phyloP scores from a whole-genome alignment of 495 filamentous ascomycete genomes.

The Aspergillus hancockii region DNA sequence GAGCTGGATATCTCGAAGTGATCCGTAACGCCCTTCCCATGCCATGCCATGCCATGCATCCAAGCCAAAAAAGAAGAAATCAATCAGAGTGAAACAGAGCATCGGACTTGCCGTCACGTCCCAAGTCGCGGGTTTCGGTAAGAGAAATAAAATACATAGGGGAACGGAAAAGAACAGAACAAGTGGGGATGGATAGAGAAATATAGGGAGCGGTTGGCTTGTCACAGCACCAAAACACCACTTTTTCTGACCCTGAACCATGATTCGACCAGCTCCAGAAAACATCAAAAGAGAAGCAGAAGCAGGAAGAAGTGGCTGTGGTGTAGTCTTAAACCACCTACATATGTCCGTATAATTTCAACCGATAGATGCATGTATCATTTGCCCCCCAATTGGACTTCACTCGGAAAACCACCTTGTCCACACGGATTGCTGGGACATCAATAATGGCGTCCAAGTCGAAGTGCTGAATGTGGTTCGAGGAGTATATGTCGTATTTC shows the following conservation, averaged over 20 bases:
- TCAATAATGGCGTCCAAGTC: constrained; percentile 35
- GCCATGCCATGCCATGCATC: background rate
- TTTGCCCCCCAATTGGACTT: constrained; percentile 50
- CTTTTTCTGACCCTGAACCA: background rate
- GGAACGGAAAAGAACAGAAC: too few relatives aligned
- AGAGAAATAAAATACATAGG: too few relatives aligned
- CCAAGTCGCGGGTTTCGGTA: background rate
- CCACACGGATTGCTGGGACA: constrained; percentile 36
- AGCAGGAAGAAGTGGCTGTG: background rate
- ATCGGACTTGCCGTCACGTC: background rate
- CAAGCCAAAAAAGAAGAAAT: background rate
- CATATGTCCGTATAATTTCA: constrained; percentile 44
- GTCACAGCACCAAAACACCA: too few relatives aligned
- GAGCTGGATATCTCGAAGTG: background rate
- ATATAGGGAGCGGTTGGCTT: too few relatives aligned
- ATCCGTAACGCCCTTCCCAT: background rate
- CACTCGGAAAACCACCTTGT: constrained; percentile 45
- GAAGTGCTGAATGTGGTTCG: constrained; percentile 40
- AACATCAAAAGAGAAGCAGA: constrained; percentile 4
- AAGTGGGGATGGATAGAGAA: too few relatives aligned
- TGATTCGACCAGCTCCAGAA: background rate
- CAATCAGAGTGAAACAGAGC: background rate
- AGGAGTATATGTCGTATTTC: constrained; percentile 40
- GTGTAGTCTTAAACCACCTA: constrained; percentile 13
- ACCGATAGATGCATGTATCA: constrained; percentile 49